Percentiles rank a stretch among this genome's conserved stretches.
Evolutionary conservation across 768 basidiomycete genomes (phyloP).

Genomic region (Xerocomus brunneocitrinus): DNA sequence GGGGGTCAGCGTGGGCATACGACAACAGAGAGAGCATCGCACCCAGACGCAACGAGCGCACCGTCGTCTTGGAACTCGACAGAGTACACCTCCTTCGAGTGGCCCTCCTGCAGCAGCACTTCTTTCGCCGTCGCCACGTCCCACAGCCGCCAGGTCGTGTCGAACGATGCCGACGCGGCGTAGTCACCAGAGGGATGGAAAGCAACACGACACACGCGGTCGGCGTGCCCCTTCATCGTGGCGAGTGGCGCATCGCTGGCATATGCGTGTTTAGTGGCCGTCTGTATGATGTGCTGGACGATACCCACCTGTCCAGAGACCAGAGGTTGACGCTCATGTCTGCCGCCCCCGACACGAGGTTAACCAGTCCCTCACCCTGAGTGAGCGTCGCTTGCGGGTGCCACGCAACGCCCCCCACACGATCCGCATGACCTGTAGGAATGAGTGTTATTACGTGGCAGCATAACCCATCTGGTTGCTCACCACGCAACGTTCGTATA

Average conservation of each 20-base stretch:
- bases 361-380: slow-evolving; percentile 59
- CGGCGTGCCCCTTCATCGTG: slow-evolving; percentile 82
- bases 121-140: slow-evolving; percentile 81
- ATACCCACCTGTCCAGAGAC: slow-evolving; percentile 73
- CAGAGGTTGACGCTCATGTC: slow-evolving; percentile 85
- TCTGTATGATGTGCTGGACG: neutral
- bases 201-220: slow-evolving; percentile 87
- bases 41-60: slow-evolving; percentile 91
- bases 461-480: slow-evolving; percentile 8
- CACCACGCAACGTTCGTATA: slow-evolving; percentile 70
- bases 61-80: slow-evolving; percentile 97
- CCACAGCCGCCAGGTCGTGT: slow-evolving; percentile 97
- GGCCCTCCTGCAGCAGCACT: slow-evolving; percentile 89
- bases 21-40: neutral
- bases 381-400: slow-evolving; percentile 88
- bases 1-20: neutral
- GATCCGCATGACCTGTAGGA: slow-evolving; percentile 73
- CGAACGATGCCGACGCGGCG: slow-evolving; percentile 92
- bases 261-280: slow-evolving; percentile 3
- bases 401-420: slow-evolving; percentile 96
- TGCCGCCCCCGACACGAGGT: slow-evolving; percentile 87
- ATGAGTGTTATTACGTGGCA: slow-evolving; percentile 7
- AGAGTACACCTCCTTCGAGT: slow-evolving; percentile 93
- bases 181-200: slow-evolving; percentile 97
- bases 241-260: slow-evolving; percentile 81